Evolutionary conservation across 208 protist genomes (phyloP).

Genomic region (Trypanosoma vivax): DNA sequence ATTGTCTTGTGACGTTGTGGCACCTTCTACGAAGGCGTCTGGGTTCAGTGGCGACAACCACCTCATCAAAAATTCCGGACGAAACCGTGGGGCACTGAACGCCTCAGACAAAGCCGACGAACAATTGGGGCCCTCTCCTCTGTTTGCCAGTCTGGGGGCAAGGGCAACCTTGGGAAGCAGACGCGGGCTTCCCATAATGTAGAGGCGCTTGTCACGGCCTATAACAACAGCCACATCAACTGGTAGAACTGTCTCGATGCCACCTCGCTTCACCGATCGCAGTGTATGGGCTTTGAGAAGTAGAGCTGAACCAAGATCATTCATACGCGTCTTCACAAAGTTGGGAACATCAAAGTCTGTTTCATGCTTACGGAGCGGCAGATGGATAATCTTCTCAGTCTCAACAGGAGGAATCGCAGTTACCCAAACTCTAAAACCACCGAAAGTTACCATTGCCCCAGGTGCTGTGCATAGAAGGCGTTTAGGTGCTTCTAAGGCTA

Average conservation of each 20-base stretch:
- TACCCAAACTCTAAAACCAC: constrained; percentile 45
- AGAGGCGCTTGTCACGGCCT: constrained; percentile 60
- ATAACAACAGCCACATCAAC: constrained; percentile 27
- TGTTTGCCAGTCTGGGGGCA: not conserved
- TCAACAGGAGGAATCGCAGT: constrained; percentile 48
- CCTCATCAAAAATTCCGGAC: constrained; percentile 47
- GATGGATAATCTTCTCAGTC: constrained; percentile 5
- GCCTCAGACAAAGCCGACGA: not conserved
- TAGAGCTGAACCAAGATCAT: constrained; percentile 24
- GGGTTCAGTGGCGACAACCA: constrained; percentile 28
- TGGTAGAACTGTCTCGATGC: constrained; percentile 7
- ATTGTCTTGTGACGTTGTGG: constrained; percentile 21
- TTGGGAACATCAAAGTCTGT: constrained; percentile 4
- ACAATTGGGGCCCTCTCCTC: not conserved
- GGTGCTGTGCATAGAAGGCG: constrained; percentile 51
- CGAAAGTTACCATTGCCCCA: constrained; percentile 42
- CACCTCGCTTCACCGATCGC: constrained; percentile 1
- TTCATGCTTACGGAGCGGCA: constrained; percentile 2
- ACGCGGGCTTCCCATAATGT: constrained; percentile 38
- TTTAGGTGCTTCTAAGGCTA: constrained; percentile 35
- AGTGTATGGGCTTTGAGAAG: constrained; percentile 28
- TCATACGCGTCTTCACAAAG: constrained; percentile 27
- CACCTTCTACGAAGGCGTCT: constrained; percentile 27
- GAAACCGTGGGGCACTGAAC: constrained; percentile 9
- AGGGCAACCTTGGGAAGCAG: constrained; percentile 45